Base-by-base conservation (phyloP, 495 filamentous ascomycete species). In the Neurospora tetrasperma region DNA sequence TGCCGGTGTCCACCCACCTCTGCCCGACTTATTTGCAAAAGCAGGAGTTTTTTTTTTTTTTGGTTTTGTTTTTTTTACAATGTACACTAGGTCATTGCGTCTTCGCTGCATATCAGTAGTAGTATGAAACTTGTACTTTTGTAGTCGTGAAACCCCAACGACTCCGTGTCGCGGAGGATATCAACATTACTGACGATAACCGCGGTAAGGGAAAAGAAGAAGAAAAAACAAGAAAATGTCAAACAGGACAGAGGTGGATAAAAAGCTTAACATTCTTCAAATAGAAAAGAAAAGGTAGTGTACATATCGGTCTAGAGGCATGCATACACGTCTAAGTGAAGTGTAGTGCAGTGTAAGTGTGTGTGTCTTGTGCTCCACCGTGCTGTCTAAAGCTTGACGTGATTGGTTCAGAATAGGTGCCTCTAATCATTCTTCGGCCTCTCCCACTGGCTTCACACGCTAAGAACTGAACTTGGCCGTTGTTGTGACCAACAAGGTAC, bases 231-330 rank as follows among this genome's bases (percentile, higher is more conserved):
- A 59, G 39, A 40, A 59, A 20, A 69, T 42, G 12, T 14, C 41
- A 20, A 68, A 43, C 62, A n/a, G 16, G 40, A 70, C 71, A 74
- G 66, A 7, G 8, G 69, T 71, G 71, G 48, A 62, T 23, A 20
- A 70, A 74, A 44, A 73, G 20, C 62, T 75, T 42, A 73, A 72
- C 40, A 43, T 48, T 59, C 69, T 70, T 69, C 73, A 70, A 38
- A 31, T 59, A 69, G 43, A 20, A 35, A 31, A 31, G 27, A 31
- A n/a, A 42, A 35, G 41, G 70, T 31, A 31, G 27, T 31, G 27
- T 20, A 72, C 54, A 31, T 62, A 62, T 16, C 48, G 23, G 48
- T 59, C 11, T 14, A 23, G 35, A 38, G 35, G 35, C 5, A 14
- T 62, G 54, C 23, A 31, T 12, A 59, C 20, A 54, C 23, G 54